Conservation (phyloP, 345 rosid species). For the Murraya koenigii region DNA sequence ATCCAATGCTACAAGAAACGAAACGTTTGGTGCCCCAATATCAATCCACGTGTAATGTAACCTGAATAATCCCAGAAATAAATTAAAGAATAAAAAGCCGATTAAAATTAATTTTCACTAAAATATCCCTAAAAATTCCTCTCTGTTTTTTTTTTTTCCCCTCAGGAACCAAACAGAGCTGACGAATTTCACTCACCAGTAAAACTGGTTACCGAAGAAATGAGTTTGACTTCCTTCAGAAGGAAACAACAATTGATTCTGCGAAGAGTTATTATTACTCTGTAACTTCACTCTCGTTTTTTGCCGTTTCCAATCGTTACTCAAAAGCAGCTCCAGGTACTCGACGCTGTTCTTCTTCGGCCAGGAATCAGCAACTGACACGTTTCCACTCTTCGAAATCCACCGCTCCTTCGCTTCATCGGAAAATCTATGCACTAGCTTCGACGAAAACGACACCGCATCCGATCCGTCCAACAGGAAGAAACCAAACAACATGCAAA, state of each 20-base stretch:
- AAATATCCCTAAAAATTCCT: too few species aligned
- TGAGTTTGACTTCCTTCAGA: conserved; percentile 78
- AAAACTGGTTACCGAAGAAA: conserved; percentile 58
- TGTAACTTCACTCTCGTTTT: too few species aligned
- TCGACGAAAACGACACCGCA: conserved; percentile 43
- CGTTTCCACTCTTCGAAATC: conserved; percentile 19
- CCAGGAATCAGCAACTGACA: conserved; percentile 32
- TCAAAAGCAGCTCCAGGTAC: conserved; percentile 44
- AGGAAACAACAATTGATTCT: conserved; percentile 64
- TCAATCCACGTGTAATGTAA: conserved; percentile 83
- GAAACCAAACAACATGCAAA: background rate
- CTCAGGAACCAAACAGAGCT: background rate
- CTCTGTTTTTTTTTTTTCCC: too few species aligned
- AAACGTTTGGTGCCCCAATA: conserved; percentile 70
- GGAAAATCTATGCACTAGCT: conserved; percentile 79
- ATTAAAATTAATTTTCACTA: too few species aligned
- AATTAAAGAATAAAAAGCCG: too few species aligned
- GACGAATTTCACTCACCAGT: conserved; percentile 44
- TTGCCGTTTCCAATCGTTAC: conserved; percentile 40
- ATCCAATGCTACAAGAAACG: conserved; percentile 89
- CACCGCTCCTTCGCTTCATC: conserved; percentile 50
- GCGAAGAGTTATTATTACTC: conserved; percentile 16
- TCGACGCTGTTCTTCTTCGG: conserved; percentile 57
- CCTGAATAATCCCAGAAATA: conserved; percentile 36
- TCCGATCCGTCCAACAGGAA: background rate